Conservation (phyloP, 768 basidiomycete genomes). For the Suillus clintonianus region DNA sequence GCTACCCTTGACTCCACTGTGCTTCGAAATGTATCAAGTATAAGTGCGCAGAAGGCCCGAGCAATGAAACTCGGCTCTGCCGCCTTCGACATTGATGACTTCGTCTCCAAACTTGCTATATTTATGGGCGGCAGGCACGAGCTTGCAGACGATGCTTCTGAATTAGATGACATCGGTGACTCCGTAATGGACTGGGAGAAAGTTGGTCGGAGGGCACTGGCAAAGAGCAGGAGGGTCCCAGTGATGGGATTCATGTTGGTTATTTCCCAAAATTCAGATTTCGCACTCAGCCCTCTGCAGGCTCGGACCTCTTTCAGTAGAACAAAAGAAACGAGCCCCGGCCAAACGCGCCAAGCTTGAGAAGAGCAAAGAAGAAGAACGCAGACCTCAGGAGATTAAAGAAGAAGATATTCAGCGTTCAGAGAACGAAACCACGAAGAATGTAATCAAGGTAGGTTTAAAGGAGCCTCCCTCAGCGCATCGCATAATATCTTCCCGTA, state of each 20-base stretch:
- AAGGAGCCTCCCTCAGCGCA: background rate
- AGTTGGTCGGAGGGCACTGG: conserved; percentile 82
- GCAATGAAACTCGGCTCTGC: conserved; percentile 86
- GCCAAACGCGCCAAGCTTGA: conserved; percentile 68
- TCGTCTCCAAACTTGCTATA: conserved; percentile 69
- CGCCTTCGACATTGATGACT: conserved; percentile 92
- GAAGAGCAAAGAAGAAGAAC: conserved; percentile 67
- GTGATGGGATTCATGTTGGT: conserved; percentile 88
- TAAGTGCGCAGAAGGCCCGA: conserved; percentile 86
- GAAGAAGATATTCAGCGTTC: conserved; percentile 83
- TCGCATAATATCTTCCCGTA: conserved; percentile 26
- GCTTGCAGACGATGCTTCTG: conserved; percentile 45
- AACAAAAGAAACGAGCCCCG: conserved; percentile 73
- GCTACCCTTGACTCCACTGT: conserved; percentile 89
- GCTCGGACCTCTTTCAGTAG: conserved; percentile 87
- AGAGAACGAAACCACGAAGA: conserved; percentile 88
- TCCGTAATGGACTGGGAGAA: conserved; percentile 76
- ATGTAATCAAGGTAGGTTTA: conserved; percentile 66
- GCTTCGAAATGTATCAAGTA: conserved; percentile 73
- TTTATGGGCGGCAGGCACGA: conserved; percentile 74
- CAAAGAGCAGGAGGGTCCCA: conserved; percentile 77
- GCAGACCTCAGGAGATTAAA: conserved; percentile 76
- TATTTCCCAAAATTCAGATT: background rate
- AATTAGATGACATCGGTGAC: conserved; percentile 54
- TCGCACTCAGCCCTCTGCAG: conserved; percentile 43